Evolutionary conservation across 2,329 filamentous ascomycete species (phyloP).

Genomic region (Blastomyces percursus): DNA sequence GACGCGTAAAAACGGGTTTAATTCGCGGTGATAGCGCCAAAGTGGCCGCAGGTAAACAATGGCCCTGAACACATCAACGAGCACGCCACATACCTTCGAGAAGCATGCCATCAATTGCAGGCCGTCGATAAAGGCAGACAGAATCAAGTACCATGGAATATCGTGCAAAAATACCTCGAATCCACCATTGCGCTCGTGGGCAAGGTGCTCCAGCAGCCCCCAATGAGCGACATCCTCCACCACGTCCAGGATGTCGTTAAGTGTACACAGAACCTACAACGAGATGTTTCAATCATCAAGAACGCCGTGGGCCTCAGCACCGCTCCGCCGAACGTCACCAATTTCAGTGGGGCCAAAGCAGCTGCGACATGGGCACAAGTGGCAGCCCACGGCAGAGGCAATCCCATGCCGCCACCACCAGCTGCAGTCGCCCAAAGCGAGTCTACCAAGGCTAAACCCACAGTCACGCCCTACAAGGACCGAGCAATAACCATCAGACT

Average conservation of each 20-base stretch:
- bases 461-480: conserved; percentile 6
- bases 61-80: conserved; percentile 2
- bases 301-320: conserved; percentile 6
- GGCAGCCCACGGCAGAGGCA: not conserved
- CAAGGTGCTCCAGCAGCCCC: conserved; percentile 4
- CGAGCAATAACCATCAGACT: conserved; percentile 6
- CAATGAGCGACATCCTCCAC: conserved; percentile 4
- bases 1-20: not conserved
- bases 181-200: not conserved
- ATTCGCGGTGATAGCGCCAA: not conserved
- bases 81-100: conserved; percentile 2
- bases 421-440: not conserved
- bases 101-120: conserved; percentile 2
- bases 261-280: conserved; percentile 7
- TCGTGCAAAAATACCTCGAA: not conserved
- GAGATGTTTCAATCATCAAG: conserved; percentile 7
- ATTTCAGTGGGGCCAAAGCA: not conserved
- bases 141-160: conserved; percentile 3
- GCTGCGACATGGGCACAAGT: not conserved
- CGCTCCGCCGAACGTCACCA: not conserved
- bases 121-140: conserved; percentile 1
- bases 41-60: conserved; percentile 3
- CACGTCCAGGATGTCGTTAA: conserved; percentile 3
- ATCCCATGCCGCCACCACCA: not conserved
- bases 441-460: conserved; percentile 1